Evolutionary conservation across 2,329 filamentous ascomycete genomes (phyloP).

Genomic region (Sporothrix schenckii): DNA sequence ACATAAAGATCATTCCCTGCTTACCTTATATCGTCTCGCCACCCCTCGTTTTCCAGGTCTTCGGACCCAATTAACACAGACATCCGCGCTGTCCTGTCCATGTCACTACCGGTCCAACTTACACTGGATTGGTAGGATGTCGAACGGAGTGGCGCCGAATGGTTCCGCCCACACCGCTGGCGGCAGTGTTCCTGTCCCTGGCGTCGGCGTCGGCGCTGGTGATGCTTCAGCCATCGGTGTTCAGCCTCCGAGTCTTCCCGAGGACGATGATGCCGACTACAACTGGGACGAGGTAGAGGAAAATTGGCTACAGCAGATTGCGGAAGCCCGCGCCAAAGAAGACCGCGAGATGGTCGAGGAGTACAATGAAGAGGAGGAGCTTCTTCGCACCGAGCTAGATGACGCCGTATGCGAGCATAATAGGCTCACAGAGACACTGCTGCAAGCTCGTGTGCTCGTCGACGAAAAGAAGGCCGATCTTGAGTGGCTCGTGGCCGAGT

Average conservation of each 20-base stretch:
- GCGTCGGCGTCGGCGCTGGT: too few relatives aligned
- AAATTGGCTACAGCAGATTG: constrained; percentile 40
- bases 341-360: constrained; percentile 43
- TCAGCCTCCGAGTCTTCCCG: neutral
- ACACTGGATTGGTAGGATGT: constrained; percentile 21
- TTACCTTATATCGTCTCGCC: too few relatives aligned
- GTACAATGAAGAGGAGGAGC: constrained; percentile 41
- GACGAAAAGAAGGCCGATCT: constrained; percentile 33
- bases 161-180: neutral
- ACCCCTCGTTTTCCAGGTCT: neutral
- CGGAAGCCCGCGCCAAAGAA: constrained; percentile 36
- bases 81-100: neutral
- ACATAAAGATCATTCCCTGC: too few relatives aligned
- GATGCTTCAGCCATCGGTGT: neutral
- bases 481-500: constrained; percentile 35
- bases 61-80: neutral
- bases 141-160: constrained; percentile 5
- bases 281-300: constrained; percentile 47
- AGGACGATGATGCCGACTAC: constrained; percentile 6
- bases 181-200: too few relatives aligned
- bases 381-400: constrained; percentile 42
- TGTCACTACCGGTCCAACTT: neutral
- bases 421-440: constrained; percentile 45
- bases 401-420: constrained; percentile 46
- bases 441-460: constrained; percentile 39